Evolutionary conservation across 495 filamentous ascomycete species (phyloP), one percentile per base, ranked within the genome.

Genomic region (Neohortaea acidophila): DNA sequence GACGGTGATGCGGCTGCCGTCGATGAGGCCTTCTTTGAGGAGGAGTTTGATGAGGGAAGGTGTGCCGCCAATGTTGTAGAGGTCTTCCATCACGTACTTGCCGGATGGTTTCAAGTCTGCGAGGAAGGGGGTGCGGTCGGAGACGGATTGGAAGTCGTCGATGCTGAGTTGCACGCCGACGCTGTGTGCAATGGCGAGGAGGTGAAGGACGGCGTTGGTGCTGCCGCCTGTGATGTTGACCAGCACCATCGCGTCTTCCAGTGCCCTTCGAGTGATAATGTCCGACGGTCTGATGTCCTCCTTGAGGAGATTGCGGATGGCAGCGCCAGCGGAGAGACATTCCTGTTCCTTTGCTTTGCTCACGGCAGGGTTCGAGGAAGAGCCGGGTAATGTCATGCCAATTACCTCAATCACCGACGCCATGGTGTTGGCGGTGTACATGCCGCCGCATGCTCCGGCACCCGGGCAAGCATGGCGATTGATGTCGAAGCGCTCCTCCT

Each of bases 371-470:
- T 81, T 85, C 48, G 84, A 87, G n/a, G 84, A 92, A 1, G 84
- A 93, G 8, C 87, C 87, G 0, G 89, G 87, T 12, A 94, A 67
- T 2, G 75, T 75, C 17, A 97, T 68, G 37, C 89, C 89, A 83
- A 97, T 92, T 6, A 84, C 81, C 58, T 97, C 89, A 46, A 97
- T 84, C 11, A 85, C 85, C 0, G 85, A 91, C 4, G 84, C 81
- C 86, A 97, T 93, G 2, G 89, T 94, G 58, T 97, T 97, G 39
- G 89, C 89, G 2, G 89, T 97, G 59, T 81, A 97, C 75, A 77
- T 97, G 33, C 89, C 89, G 46, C 89, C 89, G 54, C 89, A 97
- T 14, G 91, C 89, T 44, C 89, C 89, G 44, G 77, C 68, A 31
- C 89, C 89, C 27, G 87, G 87, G 59, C 87, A 94, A 23, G 89